Conservation (phyloP, 108 stramenopile species). For the Fragilaria radians region DNA sequence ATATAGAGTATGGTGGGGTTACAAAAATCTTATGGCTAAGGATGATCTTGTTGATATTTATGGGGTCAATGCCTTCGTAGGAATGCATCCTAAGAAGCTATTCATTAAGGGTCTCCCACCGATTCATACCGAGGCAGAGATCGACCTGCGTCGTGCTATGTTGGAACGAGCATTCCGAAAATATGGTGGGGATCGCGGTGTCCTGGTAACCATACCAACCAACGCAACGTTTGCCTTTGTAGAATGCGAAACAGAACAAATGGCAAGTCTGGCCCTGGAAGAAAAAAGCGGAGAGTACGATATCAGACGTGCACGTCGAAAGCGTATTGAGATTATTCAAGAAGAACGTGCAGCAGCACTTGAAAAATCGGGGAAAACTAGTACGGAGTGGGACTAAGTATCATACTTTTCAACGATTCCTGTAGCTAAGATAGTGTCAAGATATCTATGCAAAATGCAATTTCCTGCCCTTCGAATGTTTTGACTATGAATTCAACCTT, state of each 20-base stretch:
- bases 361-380: not conserved
- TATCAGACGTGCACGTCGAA: slow-evolving; percentile 70
- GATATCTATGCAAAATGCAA: no score
- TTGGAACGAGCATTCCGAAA: slow-evolving; percentile 82
- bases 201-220: slow-evolving; percentile 54
- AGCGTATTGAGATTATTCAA: slow-evolving; percentile 67
- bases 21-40: slow-evolving; percentile 50
- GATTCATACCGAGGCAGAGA: slow-evolving; percentile 51
- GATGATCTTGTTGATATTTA: slow-evolving; percentile 35
- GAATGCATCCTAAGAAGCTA: slow-evolving; percentile 64
- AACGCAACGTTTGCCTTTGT: slow-evolving; percentile 74
- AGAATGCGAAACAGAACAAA: slow-evolving; percentile 61
- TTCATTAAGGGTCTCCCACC: slow-evolving; percentile 63
- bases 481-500: no score
- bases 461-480: no score
- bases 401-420: no score
- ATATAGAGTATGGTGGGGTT: slow-evolving; percentile 82
- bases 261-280: slow-evolving; percentile 58
- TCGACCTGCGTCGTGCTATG: slow-evolving; percentile 76
- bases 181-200: slow-evolving; percentile 75
- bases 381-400: slow-evolving; percentile 6
- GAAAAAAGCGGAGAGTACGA: slow-evolving; percentile 56
- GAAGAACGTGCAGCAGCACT: slow-evolving; percentile 58
- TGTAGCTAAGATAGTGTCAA: no score
- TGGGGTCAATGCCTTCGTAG: slow-evolving; percentile 56